Conservation (phyloP, 805 yeast genomes). For the Starmerella roubikii region DNA sequence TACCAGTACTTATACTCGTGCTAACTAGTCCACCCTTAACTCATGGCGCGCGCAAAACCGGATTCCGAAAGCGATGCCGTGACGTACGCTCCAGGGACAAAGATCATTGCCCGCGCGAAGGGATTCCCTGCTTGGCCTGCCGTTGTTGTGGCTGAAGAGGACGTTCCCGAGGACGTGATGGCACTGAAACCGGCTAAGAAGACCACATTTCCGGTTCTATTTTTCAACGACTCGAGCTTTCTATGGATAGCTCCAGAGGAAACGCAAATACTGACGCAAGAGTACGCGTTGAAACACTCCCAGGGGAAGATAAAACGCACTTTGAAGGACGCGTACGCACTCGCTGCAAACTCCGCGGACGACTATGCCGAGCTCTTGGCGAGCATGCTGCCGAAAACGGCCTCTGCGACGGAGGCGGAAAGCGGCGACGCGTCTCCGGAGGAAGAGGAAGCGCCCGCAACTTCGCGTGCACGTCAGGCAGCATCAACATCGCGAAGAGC, state of each 20-base stretch:
- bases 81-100: slow-evolving; percentile 39
- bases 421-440: slow-evolving; percentile 2
- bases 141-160: slow-evolving; percentile 46
- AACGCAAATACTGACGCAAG: slow-evolving; percentile 11
- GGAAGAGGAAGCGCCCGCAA: not conserved
- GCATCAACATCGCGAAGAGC: slow-evolving; percentile 5
- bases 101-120: slow-evolving; percentile 61
- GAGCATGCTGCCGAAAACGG: not conserved
- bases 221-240: slow-evolving; percentile 55
- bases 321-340: slow-evolving; percentile 19
- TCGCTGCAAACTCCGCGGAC: slow-evolving; percentile 19
- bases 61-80: slow-evolving; percentile 19
- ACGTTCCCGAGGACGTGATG: slow-evolving; percentile 45
- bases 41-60: slow-evolving; percentile 3
- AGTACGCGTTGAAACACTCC: slow-evolving; percentile 14
- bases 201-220: slow-evolving; percentile 38
- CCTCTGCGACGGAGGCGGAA: not conserved
- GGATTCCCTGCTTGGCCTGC: slow-evolving; percentile 88
- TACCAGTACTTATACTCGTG: not conserved
- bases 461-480: not conserved
- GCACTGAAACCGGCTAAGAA: slow-evolving; percentile 37
- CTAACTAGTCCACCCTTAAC: not conserved
- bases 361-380: slow-evolving; percentile 14
- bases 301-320: slow-evolving; percentile 14
- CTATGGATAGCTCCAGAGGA: slow-evolving; percentile 41